These are phyloP conservation scores for Heterobasidion irregulare DNA, from an alignment of 1,284 basidiomycete species.

Conservation along the genomic window DNA sequence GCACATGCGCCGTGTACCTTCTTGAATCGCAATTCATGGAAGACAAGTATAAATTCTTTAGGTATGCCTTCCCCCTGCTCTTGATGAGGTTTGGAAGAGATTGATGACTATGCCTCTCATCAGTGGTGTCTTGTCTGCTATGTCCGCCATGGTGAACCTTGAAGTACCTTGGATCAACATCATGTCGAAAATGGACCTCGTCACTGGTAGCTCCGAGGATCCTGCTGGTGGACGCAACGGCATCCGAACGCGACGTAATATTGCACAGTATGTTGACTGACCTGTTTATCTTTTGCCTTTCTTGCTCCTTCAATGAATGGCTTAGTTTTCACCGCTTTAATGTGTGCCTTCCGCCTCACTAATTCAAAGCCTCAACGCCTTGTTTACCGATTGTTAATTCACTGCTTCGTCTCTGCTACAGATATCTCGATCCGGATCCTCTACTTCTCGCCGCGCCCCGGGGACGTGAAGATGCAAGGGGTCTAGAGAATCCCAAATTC, in stretches of 20 bases:
- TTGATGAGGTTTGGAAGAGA: too few species aligned
- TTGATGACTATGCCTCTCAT: background rate
- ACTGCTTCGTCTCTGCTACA: conserved; percentile 17
- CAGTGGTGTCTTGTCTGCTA: conserved; percentile 94
- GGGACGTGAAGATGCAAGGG: conserved; percentile 50
- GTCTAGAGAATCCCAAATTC: conserved; percentile 76
- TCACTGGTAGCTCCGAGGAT: conserved; percentile 59
- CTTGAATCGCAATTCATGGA: conserved; percentile 99
- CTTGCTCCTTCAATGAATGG: background rate
- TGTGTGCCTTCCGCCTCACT: too few species aligned
- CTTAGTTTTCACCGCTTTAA: background rate
- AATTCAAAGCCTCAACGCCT: too few species aligned
- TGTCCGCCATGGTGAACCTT: conserved; percentile 98
- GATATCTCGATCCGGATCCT: conserved; percentile 97
- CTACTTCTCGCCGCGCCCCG: conserved; percentile 66
- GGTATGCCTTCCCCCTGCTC: conserved; percentile 29
- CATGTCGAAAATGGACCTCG: conserved; percentile 99
- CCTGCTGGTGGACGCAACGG: conserved; percentile 64
- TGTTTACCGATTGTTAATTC: too few species aligned
- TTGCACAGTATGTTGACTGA: conserved; percentile 66
- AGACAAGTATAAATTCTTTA: conserved; percentile 97
- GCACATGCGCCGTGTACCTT: conserved; percentile 82
- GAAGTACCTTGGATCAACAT: conserved; percentile 97
- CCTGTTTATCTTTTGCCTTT: conserved; percentile 3
- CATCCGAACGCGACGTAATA: conserved; percentile 62